Evolutionary conservation across 306 rosid species (phyloP).

Genomic region (Cyclanthera cordifolia): DNA sequence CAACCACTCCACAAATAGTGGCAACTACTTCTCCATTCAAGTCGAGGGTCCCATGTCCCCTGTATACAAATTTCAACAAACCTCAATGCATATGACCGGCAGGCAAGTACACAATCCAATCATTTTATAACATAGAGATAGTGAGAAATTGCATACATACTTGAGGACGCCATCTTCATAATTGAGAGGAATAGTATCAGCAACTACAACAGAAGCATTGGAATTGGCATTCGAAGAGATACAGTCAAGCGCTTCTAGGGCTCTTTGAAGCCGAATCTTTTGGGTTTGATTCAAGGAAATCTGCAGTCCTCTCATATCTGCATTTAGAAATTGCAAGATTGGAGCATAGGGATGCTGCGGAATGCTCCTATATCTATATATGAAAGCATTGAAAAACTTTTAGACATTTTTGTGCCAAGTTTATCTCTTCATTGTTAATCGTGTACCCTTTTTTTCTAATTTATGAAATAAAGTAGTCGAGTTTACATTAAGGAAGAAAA

Average conservation of each 20-base stretch:
- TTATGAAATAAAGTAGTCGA: no score
- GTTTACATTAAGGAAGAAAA: no score
- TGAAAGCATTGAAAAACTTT: no score
- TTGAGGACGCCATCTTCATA: conserved; percentile 57
- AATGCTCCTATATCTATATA: neutral
- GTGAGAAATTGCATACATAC: conserved; percentile 12
- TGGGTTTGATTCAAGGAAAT: conserved; percentile 67
- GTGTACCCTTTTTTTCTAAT: no score
- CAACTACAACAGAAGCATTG: conserved; percentile 64
- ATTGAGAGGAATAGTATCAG: conserved; percentile 71
- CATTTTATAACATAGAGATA: neutral
- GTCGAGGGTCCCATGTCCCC: conserved; percentile 86
- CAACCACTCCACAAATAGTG: conserved; percentile 68
- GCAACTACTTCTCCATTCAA: conserved; percentile 64
- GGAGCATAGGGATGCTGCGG: neutral
- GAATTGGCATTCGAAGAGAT: conserved; percentile 53
- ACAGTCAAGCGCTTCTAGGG: conserved; percentile 49
- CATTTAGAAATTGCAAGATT: neutral
- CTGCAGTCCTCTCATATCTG: conserved; percentile 27
- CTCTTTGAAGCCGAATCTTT: conserved; percentile 68
- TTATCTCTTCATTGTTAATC: no score
- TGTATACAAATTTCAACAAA: conserved; percentile 8
- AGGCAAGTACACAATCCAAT: neutral
- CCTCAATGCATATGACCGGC: neutral
- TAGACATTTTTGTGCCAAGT: no score